phyloP scores from a whole-genome alignment of 768 basidiomycete species.

The Leucocoprinus leucothites region DNA sequence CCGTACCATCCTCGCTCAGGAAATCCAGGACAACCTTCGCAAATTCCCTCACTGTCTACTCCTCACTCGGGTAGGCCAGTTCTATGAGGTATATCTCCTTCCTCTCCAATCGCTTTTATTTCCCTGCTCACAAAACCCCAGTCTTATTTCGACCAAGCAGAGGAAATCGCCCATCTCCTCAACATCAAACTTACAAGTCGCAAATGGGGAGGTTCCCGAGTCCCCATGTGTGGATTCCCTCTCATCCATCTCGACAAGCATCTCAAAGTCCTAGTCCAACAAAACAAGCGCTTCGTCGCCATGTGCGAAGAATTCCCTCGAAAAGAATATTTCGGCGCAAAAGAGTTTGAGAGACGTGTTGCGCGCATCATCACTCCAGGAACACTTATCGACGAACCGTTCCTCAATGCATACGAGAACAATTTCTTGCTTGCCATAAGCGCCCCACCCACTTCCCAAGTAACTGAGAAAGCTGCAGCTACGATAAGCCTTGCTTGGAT shows the following conservation, averaged over 20 bases:
- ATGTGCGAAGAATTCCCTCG: slow-evolving; percentile 89
- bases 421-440: slow-evolving; percentile 82
- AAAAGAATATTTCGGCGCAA: slow-evolving; percentile 39
- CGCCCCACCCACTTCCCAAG: slow-evolving; percentile 5
- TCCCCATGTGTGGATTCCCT: slow-evolving; percentile 92
- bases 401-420: slow-evolving; percentile 82
- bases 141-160: slow-evolving; percentile 95
- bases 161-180: slow-evolving; percentile 69
- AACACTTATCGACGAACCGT: slow-evolving; percentile 89
- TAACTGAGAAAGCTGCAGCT: slow-evolving; percentile 12
- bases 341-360: slow-evolving; percentile 77
- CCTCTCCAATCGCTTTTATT: background rate
- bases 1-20: slow-evolving; percentile 55
- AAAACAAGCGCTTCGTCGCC: slow-evolving; percentile 82
- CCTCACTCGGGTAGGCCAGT: slow-evolving; percentile 90
- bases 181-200: slow-evolving; percentile 81
- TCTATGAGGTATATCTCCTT: slow-evolving; percentile 73
- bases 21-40: slow-evolving; percentile 67
- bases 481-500: slow-evolving; percentile 84
- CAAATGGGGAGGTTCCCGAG: slow-evolving; percentile 64
- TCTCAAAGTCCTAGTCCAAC: slow-evolving; percentile 81
- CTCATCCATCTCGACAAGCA: slow-evolving; percentile 80
- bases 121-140: slow-evolving; percentile 26
- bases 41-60: slow-evolving; percentile 87
- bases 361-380: slow-evolving; percentile 89